phyloP scores from a whole-genome alignment of 306 rosid genomes.

The Parietaria judaica region DNA sequence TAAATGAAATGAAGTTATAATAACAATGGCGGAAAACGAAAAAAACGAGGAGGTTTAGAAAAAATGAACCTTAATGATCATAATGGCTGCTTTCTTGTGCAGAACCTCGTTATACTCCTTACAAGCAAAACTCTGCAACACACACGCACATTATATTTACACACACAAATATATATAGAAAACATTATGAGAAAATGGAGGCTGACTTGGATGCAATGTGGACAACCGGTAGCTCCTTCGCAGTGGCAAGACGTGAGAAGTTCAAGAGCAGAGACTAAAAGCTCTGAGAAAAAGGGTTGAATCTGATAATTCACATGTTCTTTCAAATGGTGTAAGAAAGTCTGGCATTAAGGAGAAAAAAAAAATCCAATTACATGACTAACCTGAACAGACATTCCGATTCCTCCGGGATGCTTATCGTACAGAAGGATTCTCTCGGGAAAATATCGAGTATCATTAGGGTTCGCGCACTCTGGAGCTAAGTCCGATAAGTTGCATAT shows the following conservation, averaged over 20 bases:
- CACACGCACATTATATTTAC: background rate
- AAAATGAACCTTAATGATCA: slow-evolving; percentile 58
- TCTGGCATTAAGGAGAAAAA: background rate
- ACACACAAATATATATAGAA: background rate
- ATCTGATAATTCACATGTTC: slow-evolving; percentile 38
- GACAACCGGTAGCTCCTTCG: slow-evolving; percentile 59
- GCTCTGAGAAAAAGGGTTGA: slow-evolving; percentile 61
- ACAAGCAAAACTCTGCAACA: slow-evolving; percentile 66
- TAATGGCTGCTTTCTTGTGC: slow-evolving; percentile 80
- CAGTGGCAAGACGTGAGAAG: slow-evolving; percentile 73
- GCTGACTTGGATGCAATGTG: slow-evolving; percentile 73
- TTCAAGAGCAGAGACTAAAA: slow-evolving; percentile 66
- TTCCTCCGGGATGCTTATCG: slow-evolving; percentile 86
- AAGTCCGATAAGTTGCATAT: slow-evolving; percentile 75
- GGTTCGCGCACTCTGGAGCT: slow-evolving; percentile 84
- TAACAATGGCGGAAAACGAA: slow-evolving; percentile 2
- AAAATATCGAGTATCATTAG: slow-evolving; percentile 59
- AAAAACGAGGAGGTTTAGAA: slow-evolving; percentile 12
- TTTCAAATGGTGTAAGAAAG: background rate
- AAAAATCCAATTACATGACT: slow-evolving; percentile 11
- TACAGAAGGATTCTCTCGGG: slow-evolving; percentile 83
- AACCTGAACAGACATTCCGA: slow-evolving; percentile 72
- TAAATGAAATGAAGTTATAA: slow-evolving; percentile 11
- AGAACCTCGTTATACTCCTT: slow-evolving; percentile 69
- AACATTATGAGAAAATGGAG: slow-evolving; percentile 1